Evolutionary conservation across 495 filamentous ascomycete genomes (phyloP).

Genomic region (Aspergillus sparsus): DNA sequence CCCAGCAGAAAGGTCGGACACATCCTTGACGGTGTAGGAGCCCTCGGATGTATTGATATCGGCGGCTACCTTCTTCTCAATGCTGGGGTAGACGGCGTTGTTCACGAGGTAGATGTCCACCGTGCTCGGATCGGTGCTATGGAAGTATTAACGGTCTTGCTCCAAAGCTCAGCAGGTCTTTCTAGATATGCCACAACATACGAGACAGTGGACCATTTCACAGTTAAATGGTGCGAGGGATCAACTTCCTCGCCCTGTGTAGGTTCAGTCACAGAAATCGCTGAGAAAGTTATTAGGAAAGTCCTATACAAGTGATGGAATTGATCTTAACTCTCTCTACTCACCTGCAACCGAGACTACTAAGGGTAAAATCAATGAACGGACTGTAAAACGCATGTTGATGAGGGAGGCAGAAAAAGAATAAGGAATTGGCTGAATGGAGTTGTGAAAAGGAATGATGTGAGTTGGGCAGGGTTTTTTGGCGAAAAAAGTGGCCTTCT

Average conservation of each 20-base stretch:
- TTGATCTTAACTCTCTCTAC: neutral
- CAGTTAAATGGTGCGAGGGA: conserved; percentile 30
- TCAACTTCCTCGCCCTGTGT: conserved; percentile 33
- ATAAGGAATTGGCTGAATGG: neutral
- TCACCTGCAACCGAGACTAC: neutral
- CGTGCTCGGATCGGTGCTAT: conserved; percentile 37
- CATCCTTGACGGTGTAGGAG: conserved; percentile 33
- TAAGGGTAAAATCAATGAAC: neutral
- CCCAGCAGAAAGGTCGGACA: conserved; percentile 32
- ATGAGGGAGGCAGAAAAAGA: neutral
- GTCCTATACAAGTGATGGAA: neutral
- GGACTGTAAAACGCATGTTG: conserved; percentile 1
- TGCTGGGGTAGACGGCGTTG: conserved; percentile 39
- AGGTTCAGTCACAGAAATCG: conserved; percentile 38
- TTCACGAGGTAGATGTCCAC: conserved; percentile 45
- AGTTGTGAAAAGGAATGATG: neutral
- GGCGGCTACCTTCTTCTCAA: conserved; percentile 48
- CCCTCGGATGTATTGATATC: conserved; percentile 39
- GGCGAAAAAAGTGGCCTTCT: neutral
- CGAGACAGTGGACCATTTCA: conserved; percentile 43
- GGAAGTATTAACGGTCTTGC: neutral
- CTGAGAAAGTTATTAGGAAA: conserved; percentile 17
- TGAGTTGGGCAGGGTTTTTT: neutral
- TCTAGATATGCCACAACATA: conserved; percentile 22
- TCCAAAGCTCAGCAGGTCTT: neutral